Percentiles rank a stretch among this genome's conserved stretches.
Conservation (phyloP, 164 flowering plant species). For the Buxus sempervirens region DNA sequence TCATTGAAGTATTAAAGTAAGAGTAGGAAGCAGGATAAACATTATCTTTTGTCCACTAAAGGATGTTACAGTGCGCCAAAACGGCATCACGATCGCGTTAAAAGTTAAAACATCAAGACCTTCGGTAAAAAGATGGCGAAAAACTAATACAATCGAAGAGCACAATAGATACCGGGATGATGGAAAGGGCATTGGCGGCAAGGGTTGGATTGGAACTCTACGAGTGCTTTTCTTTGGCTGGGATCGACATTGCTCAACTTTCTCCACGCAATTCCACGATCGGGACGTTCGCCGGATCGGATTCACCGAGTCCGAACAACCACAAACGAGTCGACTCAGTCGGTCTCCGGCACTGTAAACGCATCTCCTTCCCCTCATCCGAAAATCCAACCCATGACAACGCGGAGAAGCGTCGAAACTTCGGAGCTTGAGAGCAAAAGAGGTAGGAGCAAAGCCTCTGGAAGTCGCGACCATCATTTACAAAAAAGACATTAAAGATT, state of each 20-base stretch:
- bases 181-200: conserved; percentile 49
- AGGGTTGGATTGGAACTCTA: conserved; percentile 37
- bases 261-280: conserved; percentile 34
- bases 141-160: background rate
- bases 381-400: conserved; percentile 12
- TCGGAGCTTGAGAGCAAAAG: conserved; percentile 29
- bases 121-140: background rate
- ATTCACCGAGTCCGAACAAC: conserved; percentile 42
- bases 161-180: conserved; percentile 46
- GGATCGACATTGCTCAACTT: conserved; percentile 42
- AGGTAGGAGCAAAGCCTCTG: conserved; percentile 37
- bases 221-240: conserved; percentile 37
- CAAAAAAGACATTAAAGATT: conserved; percentile 24
- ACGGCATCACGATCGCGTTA: background rate
- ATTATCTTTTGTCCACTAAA: too few relatives aligned
- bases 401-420: conserved; percentile 13
- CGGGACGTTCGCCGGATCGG: conserved; percentile 29
- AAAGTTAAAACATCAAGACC: background rate
- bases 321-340: conserved; percentile 26
- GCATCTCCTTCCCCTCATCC: conserved; percentile 16
- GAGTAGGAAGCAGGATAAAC: too few relatives aligned
- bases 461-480: conserved; percentile 46
- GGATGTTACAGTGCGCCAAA: background rate
- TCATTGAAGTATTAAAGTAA: too few relatives aligned
- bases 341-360: conserved; percentile 8